A percentile compares a stretch with the other conserved stretches of the same genome.
Evolutionary conservation across 2,329 filamentous ascomycete genomes (phyloP).

Genomic region (Coniella lustricola): DNA sequence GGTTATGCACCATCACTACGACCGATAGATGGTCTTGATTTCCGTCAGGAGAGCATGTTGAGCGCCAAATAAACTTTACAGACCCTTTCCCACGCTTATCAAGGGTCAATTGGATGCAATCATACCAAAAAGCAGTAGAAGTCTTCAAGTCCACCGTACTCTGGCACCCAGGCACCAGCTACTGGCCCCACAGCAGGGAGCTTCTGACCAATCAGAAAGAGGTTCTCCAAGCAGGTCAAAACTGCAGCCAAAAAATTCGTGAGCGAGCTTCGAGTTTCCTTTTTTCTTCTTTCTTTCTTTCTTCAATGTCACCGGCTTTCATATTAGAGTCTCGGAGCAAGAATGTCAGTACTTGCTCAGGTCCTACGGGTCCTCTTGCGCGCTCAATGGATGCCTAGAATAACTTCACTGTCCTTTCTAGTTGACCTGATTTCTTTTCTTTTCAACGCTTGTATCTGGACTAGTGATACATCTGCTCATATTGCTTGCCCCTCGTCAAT

Average conservation of each 20-base stretch:
- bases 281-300: slow-evolving; percentile 39
- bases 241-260: slow-evolving; percentile 17
- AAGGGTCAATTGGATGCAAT: no score
- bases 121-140: no score
- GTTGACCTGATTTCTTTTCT: slow-evolving; percentile 51
- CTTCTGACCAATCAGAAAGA: background rate
- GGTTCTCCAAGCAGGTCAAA: slow-evolving; percentile 1
- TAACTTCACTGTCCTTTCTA: slow-evolving; percentile 62
- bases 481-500: background rate
- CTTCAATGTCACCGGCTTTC: slow-evolving; percentile 78
- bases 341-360: slow-evolving; percentile 90
- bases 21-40: no score
- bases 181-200: background rate
- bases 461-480: slow-evolving; percentile 29
- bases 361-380: slow-evolving; percentile 72
- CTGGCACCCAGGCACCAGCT: background rate
- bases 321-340: slow-evolving; percentile 99
- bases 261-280: slow-evolving; percentile 25
- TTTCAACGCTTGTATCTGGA: slow-evolving; percentile 29
- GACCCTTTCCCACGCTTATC: no score
- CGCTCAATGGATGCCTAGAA: slow-evolving; percentile 98
- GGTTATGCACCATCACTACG: no score
- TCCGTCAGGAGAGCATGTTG: no score
- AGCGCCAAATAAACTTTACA: no score
- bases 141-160: background rate